phyloP scores from a whole-genome alignment of 1,284 basidiomycete genomes.

The Microbotryum violaceum region DNA sequence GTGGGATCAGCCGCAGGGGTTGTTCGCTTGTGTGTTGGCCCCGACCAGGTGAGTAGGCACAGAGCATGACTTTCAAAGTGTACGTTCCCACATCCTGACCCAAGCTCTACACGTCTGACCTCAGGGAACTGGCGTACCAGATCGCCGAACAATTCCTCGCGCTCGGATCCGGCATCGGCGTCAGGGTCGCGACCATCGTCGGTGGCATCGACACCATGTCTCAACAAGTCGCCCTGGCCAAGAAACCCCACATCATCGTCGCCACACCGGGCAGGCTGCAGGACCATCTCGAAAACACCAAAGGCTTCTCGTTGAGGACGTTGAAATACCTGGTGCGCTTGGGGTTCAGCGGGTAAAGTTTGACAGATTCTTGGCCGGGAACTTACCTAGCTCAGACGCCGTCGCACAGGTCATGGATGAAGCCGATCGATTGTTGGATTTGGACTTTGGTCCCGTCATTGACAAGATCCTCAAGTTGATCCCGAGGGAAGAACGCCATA shows the following conservation, averaged over 20 bases:
- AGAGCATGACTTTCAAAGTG: not conserved
- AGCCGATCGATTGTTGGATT: slow-evolving; percentile 90
- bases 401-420: slow-evolving; percentile 78
- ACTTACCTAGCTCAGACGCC: not conserved
- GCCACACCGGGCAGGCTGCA: slow-evolving; percentile 92
- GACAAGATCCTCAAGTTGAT: slow-evolving; percentile 96
- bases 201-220: slow-evolving; percentile 93
- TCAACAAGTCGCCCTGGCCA: slow-evolving; percentile 87
- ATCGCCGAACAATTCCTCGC: slow-evolving; percentile 94
- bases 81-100: slow-evolving; percentile 5
- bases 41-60: slow-evolving; percentile 58
- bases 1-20: slow-evolving; percentile 86
- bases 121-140: slow-evolving; percentile 91
- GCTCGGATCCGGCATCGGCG: slow-evolving; percentile 87
- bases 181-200: slow-evolving; percentile 82
- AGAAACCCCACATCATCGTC: slow-evolving; percentile 91
- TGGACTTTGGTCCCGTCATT: slow-evolving; percentile 95
- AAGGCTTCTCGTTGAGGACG: slow-evolving; percentile 83
- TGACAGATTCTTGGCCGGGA: not conserved
- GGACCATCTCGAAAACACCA: slow-evolving; percentile 96
- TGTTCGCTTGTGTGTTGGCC: slow-evolving; percentile 89
- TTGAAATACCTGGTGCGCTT: slow-evolving; percentile 77
- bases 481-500: slow-evolving; percentile 78
- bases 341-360: not conserved
- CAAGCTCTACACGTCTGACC: not conserved